Base-by-base conservation (phyloP, 495 filamentous ascomycete genomes). In the Thozetella sp. region DNA sequence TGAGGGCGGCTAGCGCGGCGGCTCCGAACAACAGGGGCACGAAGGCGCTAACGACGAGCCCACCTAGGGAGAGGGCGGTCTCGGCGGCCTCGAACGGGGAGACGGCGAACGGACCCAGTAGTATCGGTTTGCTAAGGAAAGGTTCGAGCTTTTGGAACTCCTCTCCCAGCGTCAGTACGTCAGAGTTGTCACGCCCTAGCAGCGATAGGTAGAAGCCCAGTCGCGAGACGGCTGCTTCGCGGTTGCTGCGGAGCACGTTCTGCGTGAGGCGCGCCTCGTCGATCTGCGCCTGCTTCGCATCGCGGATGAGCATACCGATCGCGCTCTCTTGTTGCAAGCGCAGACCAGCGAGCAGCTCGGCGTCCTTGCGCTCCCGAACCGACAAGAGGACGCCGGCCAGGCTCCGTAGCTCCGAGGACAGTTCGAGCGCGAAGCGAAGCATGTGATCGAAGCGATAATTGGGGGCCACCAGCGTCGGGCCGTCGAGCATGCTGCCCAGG, bases 391-490 rank as follows among this genome's bases (percentile, higher is more conserved):
- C 22, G 15, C 13, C 45, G 1, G 22, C 22, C 11, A 58, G 19
- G 1, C 20, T 48, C n/a, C 54, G 37, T 2, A 77, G 30, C 59
- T 77, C 68, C 2, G 13, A 25, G 45, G 54, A 64, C 6, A 78
- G 13, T 17, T 76, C 75, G 2, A 74, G 37, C 0, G 76, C 73
- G 53, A 63, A 60, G 22, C 57, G 34, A 11, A 76, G 26, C 1
- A 77, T 51, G 25, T 57, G 59, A n/a, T 46, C 17, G 58, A 74
- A 76, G 1, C 76, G 70, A 37, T 72, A 75, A 26, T 72, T 69
- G 1, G 76, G 75, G n/a, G n/a, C n/a, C n/a, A n/a, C n/a, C n/a
- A n/a, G n/a, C 58, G 77, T 61, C 0, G 73, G 67, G 19, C 40
- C 55, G 53, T 55, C 53, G 15, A 67, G n/a, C 23, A 73, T 63